Base-by-base conservation (phyloP, 2,329 filamentous ascomycete species). In the Hymenoscyphus fraxineus region DNA sequence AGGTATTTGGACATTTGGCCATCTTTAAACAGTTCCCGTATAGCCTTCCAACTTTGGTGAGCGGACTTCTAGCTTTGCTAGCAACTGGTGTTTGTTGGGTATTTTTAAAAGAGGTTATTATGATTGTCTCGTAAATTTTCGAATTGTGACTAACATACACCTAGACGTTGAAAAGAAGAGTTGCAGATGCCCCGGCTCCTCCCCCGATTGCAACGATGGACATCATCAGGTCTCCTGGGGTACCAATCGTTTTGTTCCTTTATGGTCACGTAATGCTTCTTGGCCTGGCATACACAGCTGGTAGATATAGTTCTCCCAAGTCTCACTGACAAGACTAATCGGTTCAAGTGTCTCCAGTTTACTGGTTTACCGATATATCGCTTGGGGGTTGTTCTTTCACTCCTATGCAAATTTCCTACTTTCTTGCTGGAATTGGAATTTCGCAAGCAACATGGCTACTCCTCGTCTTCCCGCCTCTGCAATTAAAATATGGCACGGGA, bases 371-470 rank as follows among this genome's bases (percentile, higher is more conserved):
- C 0, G 79, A 82, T 2, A 70, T 89, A 6, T 6, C 73, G 0
- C 80, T 88, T 0, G 91, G 91, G 40, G 91, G 91, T 0, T 83
- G 87, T 58, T 84, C 81, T 2, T 88, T 93, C 74, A 76, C 80
- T 0, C 79, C 88, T 0, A 73, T 83, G 3, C 81, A 85, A 61
- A 94, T 93, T 67, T 88, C 88, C 1, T 70, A 86, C 2, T 84
- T 88, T 76, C 83, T 94, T 78, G 85, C 81, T 1, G 64, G 88
- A 1, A 83, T 82, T 27, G 91, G 91, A 13, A 77, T 84, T 16
- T 81, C 85, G 3, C 91, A 94, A 75, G 85, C 89, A 0, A 64
- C 84, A 6, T 94, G 90, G 90, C 83, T 92, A 1, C 80, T 94
- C 0, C 67, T 91, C 15, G 79, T 83, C 39, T 93, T 94, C 72